phyloP scores from a whole-genome alignment of 371 early-diverging fungal genomes.

The Mucor saturninus region DNA sequence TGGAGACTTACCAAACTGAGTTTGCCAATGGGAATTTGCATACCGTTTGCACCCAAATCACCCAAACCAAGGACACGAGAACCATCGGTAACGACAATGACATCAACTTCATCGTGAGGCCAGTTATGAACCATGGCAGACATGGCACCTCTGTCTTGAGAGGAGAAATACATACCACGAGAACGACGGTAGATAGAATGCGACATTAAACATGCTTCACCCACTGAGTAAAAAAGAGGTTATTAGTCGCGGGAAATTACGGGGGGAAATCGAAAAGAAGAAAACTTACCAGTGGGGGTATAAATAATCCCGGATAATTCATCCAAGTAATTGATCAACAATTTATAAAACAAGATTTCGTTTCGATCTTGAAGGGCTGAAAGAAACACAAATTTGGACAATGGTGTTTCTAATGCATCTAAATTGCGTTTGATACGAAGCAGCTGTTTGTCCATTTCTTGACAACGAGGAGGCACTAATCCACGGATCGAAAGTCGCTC shows the following conservation, averaged over 20 bases:
- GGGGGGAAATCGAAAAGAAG: slow-evolving; percentile 18
- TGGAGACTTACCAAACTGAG: slow-evolving; percentile 53
- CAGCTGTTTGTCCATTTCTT: slow-evolving; percentile 70
- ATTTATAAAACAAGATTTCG: slow-evolving; percentile 69
- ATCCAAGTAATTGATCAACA: slow-evolving; percentile 63
- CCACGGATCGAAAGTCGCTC: slow-evolving; percentile 73
- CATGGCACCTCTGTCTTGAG: slow-evolving; percentile 65
- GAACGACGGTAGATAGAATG: slow-evolving; percentile 70
- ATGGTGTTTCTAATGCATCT: slow-evolving; percentile 59
- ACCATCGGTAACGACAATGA: slow-evolving; percentile 74
- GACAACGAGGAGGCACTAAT: slow-evolving; percentile 67
- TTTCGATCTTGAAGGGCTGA: slow-evolving; percentile 62
- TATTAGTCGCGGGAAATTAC: slow-evolving; percentile 17
- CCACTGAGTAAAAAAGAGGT: slow-evolving; percentile 35
- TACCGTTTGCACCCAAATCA: slow-evolving; percentile 74
- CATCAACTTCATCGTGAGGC: slow-evolving; percentile 64
- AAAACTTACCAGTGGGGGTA: slow-evolving; percentile 47
- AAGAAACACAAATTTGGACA: slow-evolving; percentile 64
- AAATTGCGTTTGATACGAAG: slow-evolving; percentile 64
- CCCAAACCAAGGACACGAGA: slow-evolving; percentile 70
- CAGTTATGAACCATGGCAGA: slow-evolving; percentile 64
- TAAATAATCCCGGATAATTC: slow-evolving; percentile 56
- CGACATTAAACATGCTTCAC: slow-evolving; percentile 56
- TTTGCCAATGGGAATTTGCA: slow-evolving; percentile 72
- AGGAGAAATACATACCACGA: slow-evolving; percentile 68